phyloP scores from a whole-genome alignment of 495 filamentous ascomycete genomes.

The Aspergillus cristatus region DNA sequence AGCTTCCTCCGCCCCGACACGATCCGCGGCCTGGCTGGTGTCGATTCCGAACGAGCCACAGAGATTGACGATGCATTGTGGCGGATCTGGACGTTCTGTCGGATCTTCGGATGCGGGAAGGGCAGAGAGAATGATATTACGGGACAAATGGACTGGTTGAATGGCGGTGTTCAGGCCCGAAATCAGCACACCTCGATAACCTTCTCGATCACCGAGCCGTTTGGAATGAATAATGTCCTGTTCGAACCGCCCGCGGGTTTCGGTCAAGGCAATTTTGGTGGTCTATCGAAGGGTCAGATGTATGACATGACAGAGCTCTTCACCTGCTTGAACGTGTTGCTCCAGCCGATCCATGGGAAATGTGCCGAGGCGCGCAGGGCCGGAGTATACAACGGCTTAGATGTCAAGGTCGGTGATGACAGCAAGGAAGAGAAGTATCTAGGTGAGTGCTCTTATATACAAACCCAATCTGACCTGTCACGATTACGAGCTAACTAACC shows the following conservation, averaged over 20 bases:
- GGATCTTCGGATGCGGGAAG: slow-evolving; percentile 53
- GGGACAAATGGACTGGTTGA: slow-evolving; percentile 59
- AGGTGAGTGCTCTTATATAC: slow-evolving; percentile 27
- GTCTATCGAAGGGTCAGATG: slow-evolving; percentile 46
- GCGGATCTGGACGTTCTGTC: slow-evolving; percentile 64
- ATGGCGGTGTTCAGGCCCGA: slow-evolving; percentile 45
- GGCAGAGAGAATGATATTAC: slow-evolving; percentile 51
- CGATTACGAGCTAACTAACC: slow-evolving; percentile 29
- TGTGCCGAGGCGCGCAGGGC: slow-evolving; percentile 43
- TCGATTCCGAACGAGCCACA: slow-evolving; percentile 37
- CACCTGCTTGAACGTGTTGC: slow-evolving; percentile 50
- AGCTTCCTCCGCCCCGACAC: slow-evolving; percentile 52
- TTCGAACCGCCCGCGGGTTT: slow-evolving; percentile 51
- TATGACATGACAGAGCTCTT: slow-evolving; percentile 62
- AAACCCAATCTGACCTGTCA: too few relatives aligned
- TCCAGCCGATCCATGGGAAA: slow-evolving; percentile 50
- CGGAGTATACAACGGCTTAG: slow-evolving; percentile 46
- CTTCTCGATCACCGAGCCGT: slow-evolving; percentile 34
- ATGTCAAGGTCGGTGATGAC: slow-evolving; percentile 37
- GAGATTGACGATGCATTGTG: slow-evolving; percentile 59
- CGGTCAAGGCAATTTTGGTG: slow-evolving; percentile 47
- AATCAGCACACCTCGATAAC: slow-evolving; percentile 18
- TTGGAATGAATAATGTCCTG: slow-evolving; percentile 43
- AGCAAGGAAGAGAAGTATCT: slow-evolving; percentile 46
- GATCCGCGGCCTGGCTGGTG: slow-evolving; percentile 43